Conservation (phyloP, 2,329 filamentous ascomycete genomes). For the Whalleya microplaca region DNA sequence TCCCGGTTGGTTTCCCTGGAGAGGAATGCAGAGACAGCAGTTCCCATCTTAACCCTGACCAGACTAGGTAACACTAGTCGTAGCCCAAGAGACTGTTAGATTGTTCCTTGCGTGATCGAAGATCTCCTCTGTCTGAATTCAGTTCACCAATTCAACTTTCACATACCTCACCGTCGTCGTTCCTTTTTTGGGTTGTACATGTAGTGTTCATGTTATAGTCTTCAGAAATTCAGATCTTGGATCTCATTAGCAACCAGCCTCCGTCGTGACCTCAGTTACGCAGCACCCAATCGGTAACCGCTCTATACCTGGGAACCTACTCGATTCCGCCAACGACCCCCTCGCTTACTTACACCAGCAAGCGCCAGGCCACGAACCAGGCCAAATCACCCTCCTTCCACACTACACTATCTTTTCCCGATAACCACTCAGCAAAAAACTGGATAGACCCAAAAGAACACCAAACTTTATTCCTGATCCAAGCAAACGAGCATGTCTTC, state of each 20-base stretch:
- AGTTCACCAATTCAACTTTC: conserved; percentile 7
- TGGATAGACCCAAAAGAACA: conserved; percentile 3
- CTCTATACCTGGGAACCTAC: too few relatives aligned
- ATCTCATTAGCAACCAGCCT: not conserved
- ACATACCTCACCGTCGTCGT: conserved; percentile 24
- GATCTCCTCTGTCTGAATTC: conserved; percentile 13
- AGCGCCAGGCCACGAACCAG: conserved; percentile 34
- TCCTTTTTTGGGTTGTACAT: conserved; percentile 12
- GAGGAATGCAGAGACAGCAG: conserved; percentile 38
- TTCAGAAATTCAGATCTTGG: not conserved
- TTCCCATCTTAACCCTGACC: conserved; percentile 28
- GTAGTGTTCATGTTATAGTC: not conserved
- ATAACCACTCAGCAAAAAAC: conserved; percentile 27
- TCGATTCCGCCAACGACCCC: conserved; percentile 27
- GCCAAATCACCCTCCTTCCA: conserved; percentile 35
- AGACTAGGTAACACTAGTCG: conserved; percentile 9
- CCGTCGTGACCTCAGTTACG: not conserved
- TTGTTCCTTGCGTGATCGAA: conserved; percentile 28
- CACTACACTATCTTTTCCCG: conserved; percentile 30
- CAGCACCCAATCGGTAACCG: not conserved
- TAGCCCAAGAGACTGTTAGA: not conserved
- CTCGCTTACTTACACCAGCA: conserved; percentile 33
- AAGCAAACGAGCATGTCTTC: conserved; percentile 56
- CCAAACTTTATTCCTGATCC: conserved; percentile 20
- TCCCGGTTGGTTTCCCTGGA: conserved; percentile 41